phyloP scores from a whole-genome alignment of 116 monocot genomes.

The Trichopus zeylanicus region DNA sequence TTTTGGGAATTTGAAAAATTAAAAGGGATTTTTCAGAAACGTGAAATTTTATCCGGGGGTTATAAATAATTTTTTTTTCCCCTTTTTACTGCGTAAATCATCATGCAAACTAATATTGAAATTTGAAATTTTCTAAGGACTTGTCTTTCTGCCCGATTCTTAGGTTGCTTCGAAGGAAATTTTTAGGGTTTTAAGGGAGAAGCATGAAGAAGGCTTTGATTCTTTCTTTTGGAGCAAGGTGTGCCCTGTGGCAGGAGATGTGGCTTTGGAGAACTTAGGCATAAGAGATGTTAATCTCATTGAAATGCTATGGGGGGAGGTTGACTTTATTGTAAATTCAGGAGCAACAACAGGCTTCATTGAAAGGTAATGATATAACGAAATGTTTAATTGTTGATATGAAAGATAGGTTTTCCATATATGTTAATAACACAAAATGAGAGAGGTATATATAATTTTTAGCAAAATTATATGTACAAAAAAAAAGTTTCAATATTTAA shows the following conservation, averaged over 20 bases:
- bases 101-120: too few species aligned
- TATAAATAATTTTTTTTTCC: too few species aligned
- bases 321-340: conserved; percentile 49
- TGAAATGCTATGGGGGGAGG: conserved; percentile 26
- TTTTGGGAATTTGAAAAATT: too few species aligned
- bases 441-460: too few species aligned
- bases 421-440: too few species aligned
- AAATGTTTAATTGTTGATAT: too few species aligned
- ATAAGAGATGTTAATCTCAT: conserved; percentile 24
- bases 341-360: conserved; percentile 64
- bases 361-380: conserved; percentile 19
- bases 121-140: not conserved
- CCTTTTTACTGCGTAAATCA: too few species aligned
- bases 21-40: too few species aligned
- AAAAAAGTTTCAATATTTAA: too few species aligned
- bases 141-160: not conserved
- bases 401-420: too few species aligned
- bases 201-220: conserved; percentile 26
- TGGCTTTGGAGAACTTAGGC: conserved; percentile 40
- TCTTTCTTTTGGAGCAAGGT: conserved; percentile 34
- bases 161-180: conserved; percentile 32
- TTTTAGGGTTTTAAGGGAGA: conserved; percentile 50
- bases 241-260: conserved; percentile 43
- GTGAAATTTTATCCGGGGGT: too few species aligned
- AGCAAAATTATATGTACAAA: too few species aligned